Base-by-base conservation (phyloP, 495 filamentous ascomycete genomes). In the Lindgomyces ingoldianus region DNA sequence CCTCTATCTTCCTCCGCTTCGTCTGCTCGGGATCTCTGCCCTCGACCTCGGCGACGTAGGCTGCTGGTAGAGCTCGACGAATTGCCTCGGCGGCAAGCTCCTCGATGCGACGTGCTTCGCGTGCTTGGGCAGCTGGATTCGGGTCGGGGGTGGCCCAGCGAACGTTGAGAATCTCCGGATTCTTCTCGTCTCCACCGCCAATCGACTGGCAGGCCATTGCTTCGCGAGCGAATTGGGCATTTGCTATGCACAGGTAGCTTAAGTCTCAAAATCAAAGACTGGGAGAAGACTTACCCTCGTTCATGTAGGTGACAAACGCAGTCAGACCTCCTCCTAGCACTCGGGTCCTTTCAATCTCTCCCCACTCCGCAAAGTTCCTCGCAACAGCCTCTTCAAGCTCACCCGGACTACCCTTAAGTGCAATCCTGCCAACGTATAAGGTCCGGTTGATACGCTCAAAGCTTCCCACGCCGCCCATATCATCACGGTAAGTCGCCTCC, bases 41-140 rank as follows among this genome's bases (percentile, higher is more conserved):
- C 75, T 99, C 95, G 55, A 98, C 86, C 77, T 99, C 91, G 0
- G 91, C 90, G 1, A 99, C 89, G 70, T 91, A 98, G 24, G 89
- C 91, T 1, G 87, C 91, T 0, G 95, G 95, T n/a, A 99, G 77
- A 6, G 95, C 94, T 42, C 87, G 81, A 22, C 95, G 81, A 41
- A 99, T 91, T 10, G 95, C 95, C 72, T 97, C 95, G 0, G 94
- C 95, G n/a, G 95, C 95, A 76, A 97, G 93, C 74, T 99, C 95
- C 75, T 99, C 95, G 52, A 99, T 86, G 18, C 87, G 81, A 33
- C 90, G 81, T 19, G 90, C 93, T 73, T 99, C 95, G 33, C 95
- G 84, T 66, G 94, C 93, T 74, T 96, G 93, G 10, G 94, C 91
- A 81, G 91, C 84, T 0, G 95, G 95, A 66, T 99, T 99, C 19